Base-by-base conservation (phyloP, 768 basidiomycete species). In the Exsudoporus frostii region DNA sequence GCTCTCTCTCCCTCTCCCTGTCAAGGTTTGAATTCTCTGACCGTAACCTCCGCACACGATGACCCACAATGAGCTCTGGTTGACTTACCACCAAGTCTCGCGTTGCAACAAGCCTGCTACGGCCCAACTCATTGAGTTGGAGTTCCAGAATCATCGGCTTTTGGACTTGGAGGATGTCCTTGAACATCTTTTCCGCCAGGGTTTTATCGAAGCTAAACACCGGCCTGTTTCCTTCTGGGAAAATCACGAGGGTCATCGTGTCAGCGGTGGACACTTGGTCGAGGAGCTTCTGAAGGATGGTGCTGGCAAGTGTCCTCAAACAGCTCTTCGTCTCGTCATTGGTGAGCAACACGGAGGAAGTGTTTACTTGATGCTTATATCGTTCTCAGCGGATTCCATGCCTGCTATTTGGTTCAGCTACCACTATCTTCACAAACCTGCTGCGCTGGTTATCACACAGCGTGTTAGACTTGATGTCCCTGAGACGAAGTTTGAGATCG, bases 81-180 rank as follows among this genome's bases (percentile, higher is more conserved):
- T 80, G 50, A 73, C 74, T 45, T 80, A 78, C 67, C 73, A 77
- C 58, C 73, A 78, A 57, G 68, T 67, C 34, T 80, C 77, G 39
- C 76, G 77, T 42, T 65, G 62, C 24, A 66, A 71, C 63, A 71
- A 70, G 56, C 71, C 75, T 11, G 62, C 64, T 17, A 77, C 77
- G 19, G 72, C 75, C 30, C 78, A 79, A 65, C 74, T 79, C 65
- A 66, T 80, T 48, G 77, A 78, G 60, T 68, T 79, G 50, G 71
- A 75, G 56, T 72, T 72, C 56, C 67, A 72, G 53, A 69, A 71
- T 43, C 66, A 75, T 38, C 69, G 69, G 52, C 66, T 79, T 20
- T 39, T 59, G 41, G 78, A 76, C 63, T 62, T 80, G 55, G 78
- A 79, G 60, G 78, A 79, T 53, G 74, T 79, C 7, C 72, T 80